These are phyloP conservation scores for Colletotrichum eremochloae DNA, from an alignment of 2,329 filamentous ascomycete genomes.

Conservation along the genomic window DNA sequence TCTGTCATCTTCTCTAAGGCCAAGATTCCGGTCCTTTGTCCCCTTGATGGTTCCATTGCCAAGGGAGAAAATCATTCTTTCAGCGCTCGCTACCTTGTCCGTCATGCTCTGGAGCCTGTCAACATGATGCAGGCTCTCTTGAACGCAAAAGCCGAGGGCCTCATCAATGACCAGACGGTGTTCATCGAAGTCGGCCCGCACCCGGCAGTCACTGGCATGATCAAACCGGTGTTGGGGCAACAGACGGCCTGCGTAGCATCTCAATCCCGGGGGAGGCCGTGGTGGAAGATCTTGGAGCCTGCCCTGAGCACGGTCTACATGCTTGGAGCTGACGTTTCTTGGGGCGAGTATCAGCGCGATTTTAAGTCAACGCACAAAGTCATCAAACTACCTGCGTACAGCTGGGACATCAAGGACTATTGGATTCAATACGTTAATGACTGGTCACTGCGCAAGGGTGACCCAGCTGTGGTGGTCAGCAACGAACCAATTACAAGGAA, in stretches of 20 bases:
- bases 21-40: too few species aligned
- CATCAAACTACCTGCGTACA: slow-evolving; percentile 76
- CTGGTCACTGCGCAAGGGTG: slow-evolving; percentile 79
- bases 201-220: slow-evolving; percentile 73
- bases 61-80: slow-evolving; percentile 58
- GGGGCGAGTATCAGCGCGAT: slow-evolving; percentile 50
- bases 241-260: slow-evolving; percentile 49
- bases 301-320: too few species aligned
- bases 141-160: slow-evolving; percentile 56
- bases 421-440: slow-evolving; percentile 75
- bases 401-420: slow-evolving; percentile 80
- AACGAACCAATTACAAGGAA: slow-evolving; percentile 47
- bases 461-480: slow-evolving; percentile 54
- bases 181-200: slow-evolving; percentile 80
- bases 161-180: slow-evolving; percentile 72
- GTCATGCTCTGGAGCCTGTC: slow-evolving; percentile 73
- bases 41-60: slow-evolving; percentile 47
- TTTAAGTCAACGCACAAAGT: slow-evolving; percentile 73
- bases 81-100: slow-evolving; percentile 69
- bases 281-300: too few species aligned
- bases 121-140: slow-evolving; percentile 71
- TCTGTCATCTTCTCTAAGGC: slow-evolving; percentile 67
- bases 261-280: too few species aligned
- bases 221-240: slow-evolving; percentile 69
- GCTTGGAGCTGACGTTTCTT: too few species aligned